phyloP scores from a whole-genome alignment of 2,329 filamentous ascomycete genomes.

The Alternaria sp. region DNA sequence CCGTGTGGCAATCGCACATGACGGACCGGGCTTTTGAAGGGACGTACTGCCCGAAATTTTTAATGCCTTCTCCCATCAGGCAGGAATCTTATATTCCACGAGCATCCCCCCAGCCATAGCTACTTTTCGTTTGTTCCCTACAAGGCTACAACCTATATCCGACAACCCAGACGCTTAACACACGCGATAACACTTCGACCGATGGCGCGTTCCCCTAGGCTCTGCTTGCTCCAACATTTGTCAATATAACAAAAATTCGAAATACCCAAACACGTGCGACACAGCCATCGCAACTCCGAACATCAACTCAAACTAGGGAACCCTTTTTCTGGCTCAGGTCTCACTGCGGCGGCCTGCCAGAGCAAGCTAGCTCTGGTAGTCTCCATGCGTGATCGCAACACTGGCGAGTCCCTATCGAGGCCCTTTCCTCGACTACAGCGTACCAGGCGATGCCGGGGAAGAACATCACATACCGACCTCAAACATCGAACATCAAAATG shows the following conservation, averaged over 20 bases:
- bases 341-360: conserved; percentile 58
- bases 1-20: conserved; percentile 55
- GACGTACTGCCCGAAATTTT: conserved; percentile 49
- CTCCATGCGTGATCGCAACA: conserved; percentile 60
- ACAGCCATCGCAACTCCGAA: conserved; percentile 47
- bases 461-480: conserved; percentile 52
- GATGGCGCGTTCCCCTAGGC: conserved; percentile 50
- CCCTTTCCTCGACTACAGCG: conserved; percentile 58
- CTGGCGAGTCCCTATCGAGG: conserved; percentile 60
- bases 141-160: conserved; percentile 49
- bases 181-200: conserved; percentile 49
- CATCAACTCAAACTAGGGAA: conserved; percentile 47
- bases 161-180: conserved; percentile 51
- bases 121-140: conserved; percentile 39
- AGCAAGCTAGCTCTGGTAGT: conserved; percentile 61
- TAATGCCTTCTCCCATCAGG: conserved; percentile 52
- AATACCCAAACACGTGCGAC: conserved; percentile 55
- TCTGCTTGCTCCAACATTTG: conserved; percentile 52
- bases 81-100: conserved; percentile 53
- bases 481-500: conserved; percentile 55
- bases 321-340: conserved; percentile 55
- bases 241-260: conserved; percentile 53
- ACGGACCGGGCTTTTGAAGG: conserved; percentile 50
- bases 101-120: conserved; percentile 47
- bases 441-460: conserved; percentile 56